These are phyloP conservation scores for Leccinum imitatum DNA, from an alignment of 768 basidiomycete genomes.

Conservation along the genomic window DNA sequence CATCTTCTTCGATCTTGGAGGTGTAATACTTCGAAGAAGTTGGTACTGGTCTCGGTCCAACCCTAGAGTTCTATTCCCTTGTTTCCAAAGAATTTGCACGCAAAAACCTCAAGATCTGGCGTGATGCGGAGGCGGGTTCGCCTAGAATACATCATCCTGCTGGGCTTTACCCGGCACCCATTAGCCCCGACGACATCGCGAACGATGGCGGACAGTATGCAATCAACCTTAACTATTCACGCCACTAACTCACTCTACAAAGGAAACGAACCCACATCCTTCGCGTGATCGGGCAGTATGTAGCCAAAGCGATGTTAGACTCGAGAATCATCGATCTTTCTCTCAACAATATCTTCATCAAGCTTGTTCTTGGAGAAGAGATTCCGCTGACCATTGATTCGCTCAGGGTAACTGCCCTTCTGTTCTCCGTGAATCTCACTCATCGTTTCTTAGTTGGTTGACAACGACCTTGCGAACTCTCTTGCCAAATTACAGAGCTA, in stretches of 20 bases:
- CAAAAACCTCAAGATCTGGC: slow-evolving; percentile 87
- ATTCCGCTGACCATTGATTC: slow-evolving; percentile 82
- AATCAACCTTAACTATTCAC: background rate
- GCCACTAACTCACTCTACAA: slow-evolving; percentile 3
- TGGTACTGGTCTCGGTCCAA: slow-evolving; percentile 95
- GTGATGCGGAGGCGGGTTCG: slow-evolving; percentile 70
- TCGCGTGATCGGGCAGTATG: slow-evolving; percentile 91
- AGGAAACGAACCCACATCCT: slow-evolving; percentile 87
- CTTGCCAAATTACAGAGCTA: slow-evolving; percentile 76
- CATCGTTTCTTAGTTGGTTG: slow-evolving; percentile 61
- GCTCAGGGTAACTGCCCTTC: slow-evolving; percentile 60
- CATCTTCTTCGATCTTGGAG: slow-evolving; percentile 90
- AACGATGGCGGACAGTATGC: slow-evolving; percentile 77
- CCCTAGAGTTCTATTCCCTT: slow-evolving; percentile 97
- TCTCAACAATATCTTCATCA: slow-evolving; percentile 94
- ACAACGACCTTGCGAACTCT: slow-evolving; percentile 82
- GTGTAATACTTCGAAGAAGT: slow-evolving; percentile 99
- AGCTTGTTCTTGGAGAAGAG: slow-evolving; percentile 83
- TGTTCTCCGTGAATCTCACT: background rate
- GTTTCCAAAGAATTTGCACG: slow-evolving; percentile 95
- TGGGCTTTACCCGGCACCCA: slow-evolving; percentile 88
- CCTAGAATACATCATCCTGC: slow-evolving; percentile 70
- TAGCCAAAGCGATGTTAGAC: slow-evolving; percentile 95
- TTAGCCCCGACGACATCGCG: slow-evolving; percentile 63
- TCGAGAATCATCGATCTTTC: slow-evolving; percentile 96